These are phyloP conservation scores for Chlamydomonas sp. DNA, from an alignment of 139 green algal genomes.

Conservation along the genomic window DNA sequence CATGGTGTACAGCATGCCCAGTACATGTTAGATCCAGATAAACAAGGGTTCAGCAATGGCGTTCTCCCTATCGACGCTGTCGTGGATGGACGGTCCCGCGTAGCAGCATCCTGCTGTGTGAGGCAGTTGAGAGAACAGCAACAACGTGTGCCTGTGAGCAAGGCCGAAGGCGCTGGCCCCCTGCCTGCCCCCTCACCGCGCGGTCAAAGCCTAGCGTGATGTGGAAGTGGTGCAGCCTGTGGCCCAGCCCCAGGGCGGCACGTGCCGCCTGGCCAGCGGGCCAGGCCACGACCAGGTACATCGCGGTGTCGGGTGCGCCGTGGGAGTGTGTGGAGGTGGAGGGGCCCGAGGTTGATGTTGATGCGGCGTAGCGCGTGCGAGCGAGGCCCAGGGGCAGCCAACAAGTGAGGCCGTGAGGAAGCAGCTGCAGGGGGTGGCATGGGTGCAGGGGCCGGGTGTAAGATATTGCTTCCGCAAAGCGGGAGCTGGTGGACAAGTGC, in stretches of 20 bases:
- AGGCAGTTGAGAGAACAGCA: too few species aligned
- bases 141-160: too few species aligned
- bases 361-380: neutral
- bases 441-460: neutral
- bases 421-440: neutral
- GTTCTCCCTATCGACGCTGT: too few species aligned
- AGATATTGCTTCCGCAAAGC: neutral
- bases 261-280: slow-evolving; percentile 9
- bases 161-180: too few species aligned
- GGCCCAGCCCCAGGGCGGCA: slow-evolving; percentile 1
- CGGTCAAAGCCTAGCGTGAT: slow-evolving; percentile 46
- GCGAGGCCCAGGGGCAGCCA: slow-evolving; percentile 39
- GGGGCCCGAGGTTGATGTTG: neutral
- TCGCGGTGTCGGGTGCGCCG: neutral
- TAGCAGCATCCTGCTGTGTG: too few species aligned
- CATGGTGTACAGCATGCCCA: too few species aligned
- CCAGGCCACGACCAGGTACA: slow-evolving; percentile 17
- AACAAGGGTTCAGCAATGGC: too few species aligned
- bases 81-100: too few species aligned
- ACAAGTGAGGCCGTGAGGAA: too few species aligned
- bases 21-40: too few species aligned
- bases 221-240: slow-evolving; percentile 38
- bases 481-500: too few species aligned
- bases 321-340: neutral
- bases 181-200: neutral